Percentiles rank a stretch among this genome's conserved stretches.
Conservation (phyloP, 148 eudicot genomes). For the Amaranthus hypochondriacus region DNA sequence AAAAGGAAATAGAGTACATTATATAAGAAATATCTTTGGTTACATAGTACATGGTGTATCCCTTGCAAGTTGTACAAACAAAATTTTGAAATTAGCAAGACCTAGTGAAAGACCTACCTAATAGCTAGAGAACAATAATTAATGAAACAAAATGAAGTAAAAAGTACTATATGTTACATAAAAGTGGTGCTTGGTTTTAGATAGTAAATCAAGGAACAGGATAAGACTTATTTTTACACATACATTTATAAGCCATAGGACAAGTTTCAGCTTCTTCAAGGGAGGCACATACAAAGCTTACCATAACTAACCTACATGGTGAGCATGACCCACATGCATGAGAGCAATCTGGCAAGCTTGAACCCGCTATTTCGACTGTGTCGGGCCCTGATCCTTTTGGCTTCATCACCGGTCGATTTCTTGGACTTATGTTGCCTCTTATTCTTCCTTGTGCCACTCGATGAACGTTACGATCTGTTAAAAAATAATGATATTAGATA, state of each 20-base stretch:
- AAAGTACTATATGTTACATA: background rate
- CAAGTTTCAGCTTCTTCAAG: conserved; percentile 67
- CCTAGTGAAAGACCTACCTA: background rate
- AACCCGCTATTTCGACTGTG: conserved; percentile 56
- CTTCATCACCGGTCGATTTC: no score
- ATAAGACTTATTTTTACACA: conserved; percentile 67
- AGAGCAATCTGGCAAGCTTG: conserved; percentile 59
- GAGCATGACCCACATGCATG: conserved; percentile 73
- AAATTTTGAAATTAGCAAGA: background rate
- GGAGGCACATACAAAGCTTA: conserved; percentile 59
- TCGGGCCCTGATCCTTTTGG: conserved; percentile 29
- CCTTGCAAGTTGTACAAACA: no score
- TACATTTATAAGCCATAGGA: conserved; percentile 76
- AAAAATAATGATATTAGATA: no score
- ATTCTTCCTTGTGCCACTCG: conserved; percentile 19
- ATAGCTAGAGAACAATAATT: background rate
- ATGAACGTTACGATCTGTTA: background rate
- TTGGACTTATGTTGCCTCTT: background rate
- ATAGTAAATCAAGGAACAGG: conserved; percentile 51
- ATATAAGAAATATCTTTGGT: no score
- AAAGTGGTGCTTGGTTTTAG: background rate
- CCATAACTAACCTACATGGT: conserved; percentile 71
- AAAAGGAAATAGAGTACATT: no score
- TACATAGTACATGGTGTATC: no score
- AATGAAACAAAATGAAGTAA: background rate